These are phyloP conservation scores for Colletotrichum brevisporum DNA, from an alignment of 2,329 filamentous ascomycete species.

Conservation along the genomic window DNA sequence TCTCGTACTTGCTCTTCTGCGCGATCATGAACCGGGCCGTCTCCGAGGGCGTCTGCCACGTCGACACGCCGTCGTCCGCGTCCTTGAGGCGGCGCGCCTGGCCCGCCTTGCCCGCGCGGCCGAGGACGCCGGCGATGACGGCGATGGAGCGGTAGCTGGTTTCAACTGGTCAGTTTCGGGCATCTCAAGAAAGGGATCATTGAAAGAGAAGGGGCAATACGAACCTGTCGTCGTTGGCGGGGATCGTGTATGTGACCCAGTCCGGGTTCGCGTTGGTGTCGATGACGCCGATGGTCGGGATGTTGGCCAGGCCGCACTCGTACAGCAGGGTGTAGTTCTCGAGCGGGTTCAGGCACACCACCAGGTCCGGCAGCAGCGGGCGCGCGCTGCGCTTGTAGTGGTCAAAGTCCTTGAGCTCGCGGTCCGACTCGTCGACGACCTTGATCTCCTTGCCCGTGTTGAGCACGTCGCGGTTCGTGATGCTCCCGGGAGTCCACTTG, in stretches of 20 bases:
- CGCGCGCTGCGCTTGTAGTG: slow-evolving; percentile 73
- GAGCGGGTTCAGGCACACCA: slow-evolving; percentile 91
- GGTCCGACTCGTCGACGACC: slow-evolving; percentile 83
- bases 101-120: slow-evolving; percentile 85
- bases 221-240: slow-evolving; percentile 94
- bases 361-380: slow-evolving; percentile 87
- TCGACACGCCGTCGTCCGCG: slow-evolving; percentile 73
- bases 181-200: neutral
- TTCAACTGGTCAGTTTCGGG: neutral
- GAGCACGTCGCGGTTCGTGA: slow-evolving; percentile 94
- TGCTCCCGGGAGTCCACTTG: slow-evolving; percentile 90
- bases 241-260: slow-evolving; percentile 96
- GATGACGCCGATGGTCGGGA: slow-evolving; percentile 94
- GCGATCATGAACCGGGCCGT: slow-evolving; percentile 56
- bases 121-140: slow-evolving; percentile 87
- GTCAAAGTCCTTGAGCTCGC: slow-evolving; percentile 72
- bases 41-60: slow-evolving; percentile 69
- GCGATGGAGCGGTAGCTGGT: slow-evolving; percentile 83
- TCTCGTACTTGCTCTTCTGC: slow-evolving; percentile 45
- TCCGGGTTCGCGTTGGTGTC: slow-evolving; percentile 94
- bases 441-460: slow-evolving; percentile 78
- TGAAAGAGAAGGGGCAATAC: slow-evolving; percentile 42
- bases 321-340: slow-evolving; percentile 94
- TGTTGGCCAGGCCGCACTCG: slow-evolving; percentile 88
- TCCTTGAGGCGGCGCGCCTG: slow-evolving; percentile 75